Evolutionary conservation across 805 yeast species (phyloP), one percentile per base, ranked within the genome.

Genomic region (Metschnikowia anglica): DNA sequence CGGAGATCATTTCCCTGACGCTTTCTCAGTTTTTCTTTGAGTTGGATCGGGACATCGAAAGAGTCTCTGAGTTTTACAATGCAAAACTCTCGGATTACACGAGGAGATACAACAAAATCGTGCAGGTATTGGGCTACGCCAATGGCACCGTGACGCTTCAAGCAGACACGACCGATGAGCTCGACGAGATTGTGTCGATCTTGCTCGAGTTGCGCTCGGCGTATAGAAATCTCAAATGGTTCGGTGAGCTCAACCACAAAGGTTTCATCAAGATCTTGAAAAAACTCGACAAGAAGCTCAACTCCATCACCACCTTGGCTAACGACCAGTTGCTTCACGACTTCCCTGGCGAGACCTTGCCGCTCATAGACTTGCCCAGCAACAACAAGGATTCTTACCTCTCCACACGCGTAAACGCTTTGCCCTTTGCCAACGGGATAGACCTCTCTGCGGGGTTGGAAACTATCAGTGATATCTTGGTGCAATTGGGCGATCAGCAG

Each of bases 181-280:
- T 66, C 40, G 73, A 70, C 40, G 75, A 70, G 51, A 59, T 70
- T 18, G 59, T 68, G 34, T 53, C 62, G 17, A 82, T 88, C 15
- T 66, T 90, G 28, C 69, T 88, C 17, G 97, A 89, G 61, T 70
- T 88, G 41, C 74, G 96, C 35, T 74, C 84, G 13, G 80, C 80
- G 46, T 79, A 85, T 48, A 74, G 97, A 44, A 89, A 89, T 62
- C 71, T 90, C 59, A 89, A 87, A 61, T 91, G 97, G 96, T 90
- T 79, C 61, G 95, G 95, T 18, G 97, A 91, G 58, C 77, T 90
- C 55, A 90, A 90, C 69, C 87, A 85, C 58, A 80, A 95, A 47
- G 98, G 96, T 0, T 86, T 89, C 54, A 77, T 81, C 41, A 90
- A 90, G 67, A 91, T 91, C 50, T 70, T 91, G 58, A 90, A 90